Conservation (phyloP, 2,329 filamentous ascomycete species). For the Trichoderma oligosporum region DNA sequence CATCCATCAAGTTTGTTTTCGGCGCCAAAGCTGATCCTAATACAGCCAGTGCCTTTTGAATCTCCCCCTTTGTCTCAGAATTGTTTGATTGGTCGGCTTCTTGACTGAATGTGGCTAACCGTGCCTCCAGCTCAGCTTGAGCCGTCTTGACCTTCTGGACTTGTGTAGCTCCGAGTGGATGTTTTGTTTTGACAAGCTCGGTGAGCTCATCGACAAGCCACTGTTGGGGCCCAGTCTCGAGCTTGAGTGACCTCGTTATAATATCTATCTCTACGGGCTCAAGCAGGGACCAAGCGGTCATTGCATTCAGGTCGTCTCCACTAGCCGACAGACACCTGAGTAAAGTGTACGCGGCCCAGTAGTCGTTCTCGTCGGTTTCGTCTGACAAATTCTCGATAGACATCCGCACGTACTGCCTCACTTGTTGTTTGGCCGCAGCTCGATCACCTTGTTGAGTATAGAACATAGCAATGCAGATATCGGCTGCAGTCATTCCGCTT, state of each 20-base stretch:
- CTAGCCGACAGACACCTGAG: not conserved
- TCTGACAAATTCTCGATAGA: not conserved
- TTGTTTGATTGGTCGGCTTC: not conserved
- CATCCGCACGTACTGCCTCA: not conserved
- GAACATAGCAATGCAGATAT: not conserved
- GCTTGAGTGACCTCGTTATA: not conserved
- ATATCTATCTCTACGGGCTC: not conserved
- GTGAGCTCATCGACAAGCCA: not conserved
- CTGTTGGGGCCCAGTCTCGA: not conserved
- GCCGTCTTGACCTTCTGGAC: not conserved
- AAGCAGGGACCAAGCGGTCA: not conserved
- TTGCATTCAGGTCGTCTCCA: not conserved
- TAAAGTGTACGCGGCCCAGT: not conserved
- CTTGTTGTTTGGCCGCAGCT: not conserved
- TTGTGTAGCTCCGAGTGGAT: not conserved
- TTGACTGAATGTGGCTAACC: not conserved
- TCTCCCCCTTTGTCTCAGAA: not conserved
- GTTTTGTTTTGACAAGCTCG: not conserved
- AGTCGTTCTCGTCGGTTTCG: not conserved
- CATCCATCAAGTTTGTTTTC: not conserved
- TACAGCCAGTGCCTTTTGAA: not conserved
- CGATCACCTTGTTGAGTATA: not conserved
- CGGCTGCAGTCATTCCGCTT: not conserved
- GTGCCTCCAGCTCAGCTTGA: not conserved
- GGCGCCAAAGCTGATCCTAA: not conserved